Evolutionary conservation across 1,139 yeast genomes (phyloP), one percentile per base, ranked within the genome.

Genomic region (Yueomyces sp.): DNA sequence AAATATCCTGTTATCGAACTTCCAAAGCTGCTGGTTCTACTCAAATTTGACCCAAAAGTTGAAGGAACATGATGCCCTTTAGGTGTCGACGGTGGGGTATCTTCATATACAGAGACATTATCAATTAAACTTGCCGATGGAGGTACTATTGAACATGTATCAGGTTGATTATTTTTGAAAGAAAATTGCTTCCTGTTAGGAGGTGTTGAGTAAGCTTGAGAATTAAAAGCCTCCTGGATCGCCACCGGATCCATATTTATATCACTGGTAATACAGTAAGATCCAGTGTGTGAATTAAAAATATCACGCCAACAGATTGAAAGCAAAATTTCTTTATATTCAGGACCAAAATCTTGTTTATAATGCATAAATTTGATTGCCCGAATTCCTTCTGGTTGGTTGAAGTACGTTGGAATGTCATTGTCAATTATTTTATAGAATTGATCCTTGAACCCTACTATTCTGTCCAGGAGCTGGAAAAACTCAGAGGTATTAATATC

Each of bases 251-350:
- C 19, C 19, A 19, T 19, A 19, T 19, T 19, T 19, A 26, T 12
- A 26, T 26, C 28, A 26, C 25, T 38, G 6, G 44, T 25, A 11
- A 39, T 34, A 29, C 32, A 41, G 37, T 52, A 53, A 30, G 47
- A 45, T 3, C 47, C 49, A 30, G 56, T 47, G 44, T 63, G 59
- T 27, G 55, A 48, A 45, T 73, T 70, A 55, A 75, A 84, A 1
- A 84, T 70, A 42, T 71, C 68, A 1, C 81, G 76, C 78, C 87
- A 84, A 33, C 84, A 56, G 12, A 82, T 64, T 11, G 83, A 73
- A 39, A 73, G 69, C 56, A 84, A 80, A 95, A 95, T 86, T 0
- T 89, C 87, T 36, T 83, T 65, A 0, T 91, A 76, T 6, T 6
- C 6, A 6, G 31, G 31, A 28, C 36, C 25, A 29, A 29, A 6